Conservation (phyloP, 768 basidiomycete species). For the Leccinum boreale region DNA sequence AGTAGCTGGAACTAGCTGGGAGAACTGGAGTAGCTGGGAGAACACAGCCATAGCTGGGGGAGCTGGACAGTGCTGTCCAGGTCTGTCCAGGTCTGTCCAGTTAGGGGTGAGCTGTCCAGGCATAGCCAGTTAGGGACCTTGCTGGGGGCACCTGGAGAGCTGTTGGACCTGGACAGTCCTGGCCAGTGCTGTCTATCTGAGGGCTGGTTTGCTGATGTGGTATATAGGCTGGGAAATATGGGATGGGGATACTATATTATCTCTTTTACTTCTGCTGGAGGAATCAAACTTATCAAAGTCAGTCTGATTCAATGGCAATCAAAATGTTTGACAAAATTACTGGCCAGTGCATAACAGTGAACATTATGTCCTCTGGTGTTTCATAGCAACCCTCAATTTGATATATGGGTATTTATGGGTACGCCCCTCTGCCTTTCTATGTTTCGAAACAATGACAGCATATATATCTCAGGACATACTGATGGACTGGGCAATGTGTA, state of each 20-base stretch:
- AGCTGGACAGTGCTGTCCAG: too few relatives aligned
- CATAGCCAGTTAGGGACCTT: too few relatives aligned
- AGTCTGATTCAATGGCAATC: background rate
- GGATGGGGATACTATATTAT: constrained; percentile 58
- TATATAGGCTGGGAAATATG: constrained; percentile 81
- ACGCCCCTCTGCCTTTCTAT: constrained; percentile 19
- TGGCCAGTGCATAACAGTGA: constrained; percentile 35
- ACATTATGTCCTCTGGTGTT: constrained; percentile 64
- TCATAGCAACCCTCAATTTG: constrained; percentile 61
- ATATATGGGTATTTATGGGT: constrained; percentile 81
- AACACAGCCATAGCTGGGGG: too few relatives aligned
- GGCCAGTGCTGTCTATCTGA: too few relatives aligned
- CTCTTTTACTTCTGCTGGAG: constrained; percentile 79
- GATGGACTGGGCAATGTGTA: constrained; percentile 90
- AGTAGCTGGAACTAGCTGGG: too few relatives aligned
- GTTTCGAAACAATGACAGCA: background rate
- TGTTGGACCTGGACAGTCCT: too few relatives aligned
- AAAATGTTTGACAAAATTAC: background rate
- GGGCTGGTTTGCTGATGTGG: too few relatives aligned
- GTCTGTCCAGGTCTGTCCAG: too few relatives aligned
- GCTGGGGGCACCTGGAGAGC: too few relatives aligned
- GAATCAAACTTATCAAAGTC: constrained; percentile 43
- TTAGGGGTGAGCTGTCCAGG: too few relatives aligned
- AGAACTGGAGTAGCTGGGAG: too few relatives aligned
- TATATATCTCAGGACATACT: constrained; percentile 60